A percentile compares a stretch with the other conserved stretches of the same genome.
Conservation (phyloP, 306 rosid genomes). For the Casuarina cunninghamiana region DNA sequence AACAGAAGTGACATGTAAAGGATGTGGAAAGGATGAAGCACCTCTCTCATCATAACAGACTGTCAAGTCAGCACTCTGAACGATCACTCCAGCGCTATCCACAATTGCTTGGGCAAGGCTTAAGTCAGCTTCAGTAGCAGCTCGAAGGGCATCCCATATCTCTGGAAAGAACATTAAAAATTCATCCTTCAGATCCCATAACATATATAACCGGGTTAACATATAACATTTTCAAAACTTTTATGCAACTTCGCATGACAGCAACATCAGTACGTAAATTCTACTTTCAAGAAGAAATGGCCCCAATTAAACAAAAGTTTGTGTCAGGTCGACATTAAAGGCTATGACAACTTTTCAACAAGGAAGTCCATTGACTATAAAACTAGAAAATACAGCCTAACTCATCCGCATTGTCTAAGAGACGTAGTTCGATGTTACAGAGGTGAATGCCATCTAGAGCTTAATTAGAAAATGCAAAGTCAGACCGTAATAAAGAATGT, state of each 20-base stretch:
- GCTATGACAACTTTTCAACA: background rate
- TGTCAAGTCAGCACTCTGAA: slow-evolving; percentile 91
- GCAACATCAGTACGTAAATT: background rate
- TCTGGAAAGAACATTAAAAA: slow-evolving; percentile 40
- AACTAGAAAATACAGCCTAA: background rate
- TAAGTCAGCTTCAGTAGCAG: slow-evolving; percentile 93
- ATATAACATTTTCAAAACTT: background rate
- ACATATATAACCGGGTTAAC: background rate
- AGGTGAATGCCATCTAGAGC: no score
- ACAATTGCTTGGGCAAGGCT: slow-evolving; percentile 87
- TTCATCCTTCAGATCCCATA: slow-evolving; percentile 1
- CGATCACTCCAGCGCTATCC: slow-evolving; percentile 93
- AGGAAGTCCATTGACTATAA: background rate
- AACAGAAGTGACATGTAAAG: background rate
- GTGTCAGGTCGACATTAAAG: background rate
- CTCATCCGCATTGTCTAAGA: background rate
- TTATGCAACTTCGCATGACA: background rate
- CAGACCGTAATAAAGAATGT: background rate
- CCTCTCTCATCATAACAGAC: slow-evolving; percentile 98
- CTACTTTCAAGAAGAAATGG: background rate
- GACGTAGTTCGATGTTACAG: background rate
- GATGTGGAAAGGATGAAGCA: slow-evolving; percentile 8
- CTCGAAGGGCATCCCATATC: slow-evolving; percentile 99
- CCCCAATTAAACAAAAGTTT: background rate
- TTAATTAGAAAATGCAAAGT: background rate